Evolutionary conservation across 2,329 filamentous ascomycete genomes (phyloP), one percentile per base, ranked within the genome.

Genomic region (Cordyceps farinosa): DNA sequence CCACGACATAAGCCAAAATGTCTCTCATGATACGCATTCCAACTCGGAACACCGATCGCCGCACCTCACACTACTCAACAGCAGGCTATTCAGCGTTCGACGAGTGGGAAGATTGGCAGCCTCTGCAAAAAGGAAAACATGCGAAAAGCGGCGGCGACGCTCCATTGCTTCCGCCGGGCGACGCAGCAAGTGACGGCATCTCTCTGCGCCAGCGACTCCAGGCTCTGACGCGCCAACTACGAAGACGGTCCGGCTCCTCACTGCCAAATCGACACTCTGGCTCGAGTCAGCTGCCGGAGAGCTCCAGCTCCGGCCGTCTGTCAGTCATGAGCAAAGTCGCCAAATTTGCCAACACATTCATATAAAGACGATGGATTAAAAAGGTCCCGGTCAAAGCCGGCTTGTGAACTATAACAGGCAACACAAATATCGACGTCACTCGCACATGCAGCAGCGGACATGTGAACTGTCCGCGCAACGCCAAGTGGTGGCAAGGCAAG

Each of bases 1-100:
- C 11, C 29, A 36, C n/a, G 1, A 29, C 54, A 11, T 11, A 27
- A 27, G 45, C 45, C 22, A 59, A 44, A 51, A 61, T 61, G 58
- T 61, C 58, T 34, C 58, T 61, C 48, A 61, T 61, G 58, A 53
- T 61, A 30, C 58, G 38, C 47, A 52, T 61, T 3, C 58, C 58
- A 17, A 53, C 17, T 27, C 58, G 48, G 7, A 38, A 52, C 7
- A 30, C 27, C 29, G 15, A 52, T 40, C 47, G 11, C 29, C 48
- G 40, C 11, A 17, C 17, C 5, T 7, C 17, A 13, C 11, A 53
- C 15, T 34, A 45, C 38, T 36, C 48, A 11, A 22, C 27, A 17
- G 32, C 30, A 10, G 9, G 5, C n/a, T 15, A 48, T 36, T 38
- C 42, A 6, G 11, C 15, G 2, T 17, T 30, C 3, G 5, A 34